Conservation (phyloP, 352 stramenopile species). For the Phytophthora fragariae region DNA sequence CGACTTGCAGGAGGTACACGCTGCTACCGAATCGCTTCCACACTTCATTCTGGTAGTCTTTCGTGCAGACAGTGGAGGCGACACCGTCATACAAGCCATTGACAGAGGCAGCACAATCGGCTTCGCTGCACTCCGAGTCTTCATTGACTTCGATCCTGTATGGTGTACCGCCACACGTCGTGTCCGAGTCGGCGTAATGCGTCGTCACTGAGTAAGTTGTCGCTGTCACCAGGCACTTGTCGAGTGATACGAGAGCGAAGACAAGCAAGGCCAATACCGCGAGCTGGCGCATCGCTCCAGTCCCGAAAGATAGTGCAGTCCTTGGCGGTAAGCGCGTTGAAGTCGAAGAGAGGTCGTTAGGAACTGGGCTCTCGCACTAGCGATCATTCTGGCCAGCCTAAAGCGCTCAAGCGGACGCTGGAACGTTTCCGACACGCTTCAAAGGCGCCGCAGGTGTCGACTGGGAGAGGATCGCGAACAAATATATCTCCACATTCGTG, state of each 20-base stretch:
- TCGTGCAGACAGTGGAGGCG: neutral
- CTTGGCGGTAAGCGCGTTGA: neutral
- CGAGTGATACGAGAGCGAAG: neutral
- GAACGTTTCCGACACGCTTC: neutral
- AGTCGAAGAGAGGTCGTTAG: neutral
- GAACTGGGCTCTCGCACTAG: neutral
- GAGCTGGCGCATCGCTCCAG: neutral
- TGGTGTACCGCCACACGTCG: neutral
- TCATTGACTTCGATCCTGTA: conserved; percentile 10
- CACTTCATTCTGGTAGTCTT: conserved; percentile 12
- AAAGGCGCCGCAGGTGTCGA: neutral
- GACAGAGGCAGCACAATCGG: neutral
- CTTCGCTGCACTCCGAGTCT: neutral
- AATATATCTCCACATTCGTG: neutral
- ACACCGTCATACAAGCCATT: conserved; percentile 11
- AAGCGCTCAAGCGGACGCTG: neutral
- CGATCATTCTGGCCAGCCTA: neutral
- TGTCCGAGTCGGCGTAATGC: conserved; percentile 4
- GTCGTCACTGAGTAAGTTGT: conserved; percentile 8
- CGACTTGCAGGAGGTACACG: conserved; percentile 12
- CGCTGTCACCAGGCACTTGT: neutral
- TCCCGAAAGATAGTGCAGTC: neutral
- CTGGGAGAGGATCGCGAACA: neutral
- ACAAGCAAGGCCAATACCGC: neutral
- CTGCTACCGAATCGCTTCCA: conserved; percentile 11